Base-by-base conservation (phyloP, 331 rosid species). In the Malus hybrid region DNA sequence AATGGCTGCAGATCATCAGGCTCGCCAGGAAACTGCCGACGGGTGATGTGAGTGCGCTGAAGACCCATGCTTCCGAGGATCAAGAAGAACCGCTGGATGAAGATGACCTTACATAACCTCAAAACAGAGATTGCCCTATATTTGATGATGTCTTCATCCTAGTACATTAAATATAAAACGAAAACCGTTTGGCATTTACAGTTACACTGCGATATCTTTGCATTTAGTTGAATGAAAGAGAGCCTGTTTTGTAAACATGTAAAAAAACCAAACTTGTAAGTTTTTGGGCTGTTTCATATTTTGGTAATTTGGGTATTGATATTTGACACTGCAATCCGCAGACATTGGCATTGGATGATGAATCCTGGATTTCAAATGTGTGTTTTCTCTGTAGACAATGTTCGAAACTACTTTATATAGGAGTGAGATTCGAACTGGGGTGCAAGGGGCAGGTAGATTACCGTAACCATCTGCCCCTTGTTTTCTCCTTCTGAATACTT, bases 11-110 rank as follows among this genome's bases (percentile, higher is more conserved):
- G 97, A 86, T 94, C 76, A 90, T 94, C 75, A 87, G 83, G 86
- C 91, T 94, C 74, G 93, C 96, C 6, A 86, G 93, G 87, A 94
- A 94, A 78, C 90, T 94, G 70, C 98, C 98, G 1, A 91, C 93
- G 0, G 96, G 98, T 6, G 96, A 94, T 75, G 90, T 91, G 74
- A 86, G 87, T 80, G 82, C 83, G 73, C 79, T 88, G 1, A 90
- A 82, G 82, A 65, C 78, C 10, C 76, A 65, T 55, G 78, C 78
- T 19, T 64, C 66, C 9, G 84, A 76, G 48, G 90, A 87, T 42
- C 83, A 82, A 9, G 93, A 81, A 70, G 85, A 88, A 62, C 77
- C 84, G n/a, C 82, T 91, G 33, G 96, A 94, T 33, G 98, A 94
- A 85, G 74, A 91, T 84, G 97, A 94, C 82, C 95, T 94, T 64